Evolutionary conservation across 148 eudicot genomes (phyloP), one percentile per base, ranked within the genome.

Genomic region (Chenopodium quinoa): DNA sequence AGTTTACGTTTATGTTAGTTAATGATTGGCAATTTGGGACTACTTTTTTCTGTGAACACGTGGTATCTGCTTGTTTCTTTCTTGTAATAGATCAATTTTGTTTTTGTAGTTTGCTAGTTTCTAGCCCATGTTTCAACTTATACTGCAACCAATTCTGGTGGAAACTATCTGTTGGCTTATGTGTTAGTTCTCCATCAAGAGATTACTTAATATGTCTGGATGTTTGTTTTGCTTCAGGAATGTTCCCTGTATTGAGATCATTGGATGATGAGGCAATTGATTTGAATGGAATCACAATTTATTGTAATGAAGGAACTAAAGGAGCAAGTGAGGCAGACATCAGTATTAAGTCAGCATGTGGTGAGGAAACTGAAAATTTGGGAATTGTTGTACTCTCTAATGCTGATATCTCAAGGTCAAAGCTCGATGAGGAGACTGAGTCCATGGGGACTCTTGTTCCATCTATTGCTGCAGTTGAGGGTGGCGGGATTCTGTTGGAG

Each of bases 261-360:
- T 85, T 96, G 89, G 89, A 90, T 85, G 68, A 75, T 83, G 92
- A 86, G 75, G 40, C 84, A 83, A 84, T 80, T 87, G 92, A 94
- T 83, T 81, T 96, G 62, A 89, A 89, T 81, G 78, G 81, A 80
- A 91, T 86, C 64, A 85, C 16, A 76, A 62, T 94, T 69, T 76
- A 85, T 58, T 76, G 78, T 17, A 79, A 86, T 75, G 90, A 86
- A 72, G 66, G 75, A 31, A 82, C 69, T 69, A 77, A 75, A 75
- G 84, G 50, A 66, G 77, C 71, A 71, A 85, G 81, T 60, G 84
- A 83, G 76, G 44, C 66, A 64, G 88, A 22, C 60, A 44, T 80
- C 71, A 64, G 78, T 44, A 37, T 27, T 68, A 87, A 73, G 86
- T 82, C 81, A 47, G 47, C 79, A 56, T 63, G 73, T 63, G 46